Percentiles rank a stretch among this genome's conserved stretches.
Conservation (phyloP, 75 land plant species). For the Ceratopteris richardii region DNA sequence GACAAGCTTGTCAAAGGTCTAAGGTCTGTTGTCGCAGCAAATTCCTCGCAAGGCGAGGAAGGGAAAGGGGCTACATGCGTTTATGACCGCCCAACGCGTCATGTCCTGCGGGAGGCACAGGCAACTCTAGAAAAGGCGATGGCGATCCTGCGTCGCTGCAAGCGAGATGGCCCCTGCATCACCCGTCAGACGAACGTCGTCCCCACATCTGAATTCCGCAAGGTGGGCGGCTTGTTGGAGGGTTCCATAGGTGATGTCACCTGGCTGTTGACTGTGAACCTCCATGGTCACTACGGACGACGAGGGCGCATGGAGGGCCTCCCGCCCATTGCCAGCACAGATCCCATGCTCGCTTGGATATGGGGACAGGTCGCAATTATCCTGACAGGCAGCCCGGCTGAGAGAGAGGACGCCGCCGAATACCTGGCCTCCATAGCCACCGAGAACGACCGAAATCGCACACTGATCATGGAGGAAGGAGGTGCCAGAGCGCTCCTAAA, state of each 20-base stretch:
- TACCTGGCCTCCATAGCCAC: slow-evolving; percentile 36
- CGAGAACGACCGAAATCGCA: slow-evolving; percentile 56
- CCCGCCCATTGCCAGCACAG: slow-evolving; percentile 77
- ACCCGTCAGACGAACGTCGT: slow-evolving; percentile 45
- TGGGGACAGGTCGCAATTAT: slow-evolving; percentile 44
- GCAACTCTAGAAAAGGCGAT: slow-evolving; percentile 46
- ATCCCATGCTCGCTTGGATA: slow-evolving; percentile 60
- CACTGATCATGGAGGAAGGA: slow-evolving; percentile 77
- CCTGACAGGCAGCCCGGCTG: slow-evolving; percentile 18
- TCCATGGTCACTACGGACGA: slow-evolving; percentile 10
- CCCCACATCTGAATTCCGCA: slow-evolving; percentile 52
- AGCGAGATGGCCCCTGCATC: slow-evolving; percentile 31
- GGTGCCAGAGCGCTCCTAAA: slow-evolving; percentile 50
- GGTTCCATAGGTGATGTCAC: slow-evolving; percentile 49
- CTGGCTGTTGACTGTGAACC: slow-evolving; percentile 55
- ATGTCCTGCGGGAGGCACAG: slow-evolving; percentile 42
- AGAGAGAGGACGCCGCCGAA: slow-evolving; percentile 54
- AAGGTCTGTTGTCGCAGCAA: slow-evolving; percentile 26
- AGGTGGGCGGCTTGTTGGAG: slow-evolving; percentile 31
- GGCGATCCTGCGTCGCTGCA: slow-evolving; percentile 44
- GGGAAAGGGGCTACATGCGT: background rate
- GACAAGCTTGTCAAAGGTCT: slow-evolving; percentile 41
- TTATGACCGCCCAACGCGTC: slow-evolving; percentile 66
- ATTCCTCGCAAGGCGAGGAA: background rate
- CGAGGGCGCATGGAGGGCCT: slow-evolving; percentile 26